phyloP scores from a whole-genome alignment of 192 early-diverging fungal genomes.

The Coemansia sp. region DNA sequence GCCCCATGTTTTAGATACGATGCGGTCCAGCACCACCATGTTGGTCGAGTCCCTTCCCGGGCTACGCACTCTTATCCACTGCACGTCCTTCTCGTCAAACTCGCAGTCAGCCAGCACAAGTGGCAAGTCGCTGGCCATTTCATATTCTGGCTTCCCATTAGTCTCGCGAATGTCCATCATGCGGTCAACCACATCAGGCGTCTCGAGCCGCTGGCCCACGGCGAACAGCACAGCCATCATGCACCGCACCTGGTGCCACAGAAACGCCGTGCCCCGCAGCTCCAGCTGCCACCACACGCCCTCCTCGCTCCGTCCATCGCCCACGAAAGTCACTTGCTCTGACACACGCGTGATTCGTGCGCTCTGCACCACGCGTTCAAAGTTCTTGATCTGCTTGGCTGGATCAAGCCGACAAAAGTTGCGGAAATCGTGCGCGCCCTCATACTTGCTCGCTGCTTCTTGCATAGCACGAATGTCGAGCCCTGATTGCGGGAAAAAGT shows the following conservation, averaged over 20 bases:
- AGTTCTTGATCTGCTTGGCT: constrained; percentile 75
- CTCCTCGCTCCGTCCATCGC: constrained; percentile 10
- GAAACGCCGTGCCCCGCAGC: constrained; percentile 83
- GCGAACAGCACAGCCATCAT: constrained; percentile 91
- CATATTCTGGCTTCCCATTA: constrained; percentile 80
- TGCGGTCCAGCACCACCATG: constrained; percentile 33
- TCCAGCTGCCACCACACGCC: constrained; percentile 61
- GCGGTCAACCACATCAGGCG: constrained; percentile 63
- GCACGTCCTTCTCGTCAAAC: constrained; percentile 58
- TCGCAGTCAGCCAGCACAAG: constrained; percentile 87
- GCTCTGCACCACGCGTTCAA: constrained; percentile 70
- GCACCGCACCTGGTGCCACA: constrained; percentile 98
- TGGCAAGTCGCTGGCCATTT: constrained; percentile 88
- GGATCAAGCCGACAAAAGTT: constrained; percentile 96
- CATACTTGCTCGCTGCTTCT: constrained; percentile 63
- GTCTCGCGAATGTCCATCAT: constrained; percentile 67
- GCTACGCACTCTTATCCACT: constrained; percentile 60
- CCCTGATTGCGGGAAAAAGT: constrained; percentile 69
- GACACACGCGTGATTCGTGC: constrained; percentile 60
- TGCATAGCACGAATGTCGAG: constrained; percentile 79
- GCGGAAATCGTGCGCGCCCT: constrained; percentile 90
- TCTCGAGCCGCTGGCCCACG: constrained; percentile 79
- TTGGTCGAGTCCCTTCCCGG: constrained; percentile 19
- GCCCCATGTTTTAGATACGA: constrained; percentile 25
- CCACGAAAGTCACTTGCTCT: constrained; percentile 26